Evolutionary conservation across 2,329 filamentous ascomycete genomes (phyloP), one percentile per base, ranked within the genome.

Genomic region (Metarhizium brunneum): DNA sequence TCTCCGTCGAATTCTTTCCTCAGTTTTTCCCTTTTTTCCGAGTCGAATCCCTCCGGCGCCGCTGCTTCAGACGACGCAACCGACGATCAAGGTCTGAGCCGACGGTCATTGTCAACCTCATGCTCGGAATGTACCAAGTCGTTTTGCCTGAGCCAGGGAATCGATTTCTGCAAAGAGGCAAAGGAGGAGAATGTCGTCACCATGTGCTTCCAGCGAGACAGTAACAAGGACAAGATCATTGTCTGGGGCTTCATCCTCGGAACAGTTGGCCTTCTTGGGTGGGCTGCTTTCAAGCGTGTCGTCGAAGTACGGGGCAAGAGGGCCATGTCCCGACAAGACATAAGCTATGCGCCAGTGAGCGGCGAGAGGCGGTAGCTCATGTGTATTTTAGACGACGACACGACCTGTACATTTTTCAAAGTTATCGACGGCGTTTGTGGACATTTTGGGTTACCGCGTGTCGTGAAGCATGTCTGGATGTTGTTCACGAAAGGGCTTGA

Each of bases 191-290:
- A 86, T 63, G 80, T 86, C 20, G 70, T 80, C 47, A 83, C 83
- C 32, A 74, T 77, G 64, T 86, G 83, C 66, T 86, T 86, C 70
- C 82, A 86, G 74, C 78, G 83, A 60, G 83, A 86, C 67, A 83
- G 80, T 66, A 78, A 78, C 67, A 86, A 86, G 71, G 83, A 86
- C 69, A 78, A 80, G 69, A 76, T 85, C 61, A 85, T 86, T 40
- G 83, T 86, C 4, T 83, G 83, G 77, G 78, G 73, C 1, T 86
- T 86, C 68, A 78, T 86, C 51, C 65, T 83, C 10, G 80, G 78
- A 54, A 85, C 81, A 0, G 63, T 76, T 4, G 82, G 81, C 1
- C 66, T 86, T 58, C 69, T 86, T 52, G 81, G 76, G 30, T 86
- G 82, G 82, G 81, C 83, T 6, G 79, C 72, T 7, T 71, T 78